phyloP scores from a whole-genome alignment of 2,329 filamentous ascomycete genomes.

The Aspergillus phoenicis region DNA sequence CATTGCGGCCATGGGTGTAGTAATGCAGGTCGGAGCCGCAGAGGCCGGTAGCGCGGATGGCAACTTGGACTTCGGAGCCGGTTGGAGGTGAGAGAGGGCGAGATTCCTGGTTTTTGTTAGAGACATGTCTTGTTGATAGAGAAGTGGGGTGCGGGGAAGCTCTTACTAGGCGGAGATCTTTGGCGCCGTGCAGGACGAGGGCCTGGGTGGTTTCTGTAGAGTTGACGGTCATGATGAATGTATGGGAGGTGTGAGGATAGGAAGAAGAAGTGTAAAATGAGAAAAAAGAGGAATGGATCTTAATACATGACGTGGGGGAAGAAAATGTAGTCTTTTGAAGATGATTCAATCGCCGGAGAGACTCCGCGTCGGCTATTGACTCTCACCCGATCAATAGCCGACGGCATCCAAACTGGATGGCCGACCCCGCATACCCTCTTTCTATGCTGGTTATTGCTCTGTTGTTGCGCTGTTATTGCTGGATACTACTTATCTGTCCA shows the following conservation, averaged over 20 bases:
- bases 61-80: conserved; percentile 63
- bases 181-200: conserved; percentile 62
- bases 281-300: neutral
- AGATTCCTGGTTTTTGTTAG: conserved; percentile 52
- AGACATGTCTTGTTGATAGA: neutral
- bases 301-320: neutral
- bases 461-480: too few relatives aligned
- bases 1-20: conserved; percentile 84
- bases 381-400: conserved; percentile 13
- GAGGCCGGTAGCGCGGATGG: conserved; percentile 67
- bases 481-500: too few relatives aligned
- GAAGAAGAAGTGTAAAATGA: neutral
- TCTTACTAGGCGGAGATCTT: conserved; percentile 61
- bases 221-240: conserved; percentile 28
- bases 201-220: conserved; percentile 39
- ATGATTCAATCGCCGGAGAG: conserved; percentile 8
- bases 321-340: too few relatives aligned
- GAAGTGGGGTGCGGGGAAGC: neutral
- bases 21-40: conserved; percentile 79
- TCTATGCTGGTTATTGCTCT: too few relatives aligned
- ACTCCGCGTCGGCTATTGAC: conserved; percentile 21
- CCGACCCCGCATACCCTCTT: neutral
- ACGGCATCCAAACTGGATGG: neutral
- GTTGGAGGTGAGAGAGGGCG: conserved; percentile 52
- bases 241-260: neutral